These are phyloP conservation scores for Cladosporium sp. DNA, from an alignment of 2,329 filamentous ascomycete genomes.

Conservation along the genomic window DNA sequence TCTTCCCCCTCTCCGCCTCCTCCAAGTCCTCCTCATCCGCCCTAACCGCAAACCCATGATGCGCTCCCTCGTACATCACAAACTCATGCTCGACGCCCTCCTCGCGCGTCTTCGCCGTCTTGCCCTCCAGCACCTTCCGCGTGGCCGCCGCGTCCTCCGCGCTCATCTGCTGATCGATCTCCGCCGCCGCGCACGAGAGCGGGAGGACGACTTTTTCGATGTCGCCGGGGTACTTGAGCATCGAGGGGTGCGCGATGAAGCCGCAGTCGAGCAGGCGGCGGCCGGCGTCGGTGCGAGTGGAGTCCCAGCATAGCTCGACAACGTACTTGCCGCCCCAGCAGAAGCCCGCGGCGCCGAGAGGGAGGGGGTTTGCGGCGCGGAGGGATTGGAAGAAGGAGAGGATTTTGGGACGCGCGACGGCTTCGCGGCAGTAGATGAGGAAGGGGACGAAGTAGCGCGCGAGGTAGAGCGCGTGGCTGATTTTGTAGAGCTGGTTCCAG, in stretches of 20 bases:
- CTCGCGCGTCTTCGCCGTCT: conserved; percentile 29
- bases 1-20: conserved; percentile 29
- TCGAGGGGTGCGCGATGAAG: conserved; percentile 32
- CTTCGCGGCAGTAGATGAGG: conserved; percentile 18
- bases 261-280: conserved; percentile 29
- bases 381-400: conserved; percentile 25
- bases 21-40: conserved; percentile 30
- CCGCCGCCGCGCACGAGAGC: conserved; percentile 30
- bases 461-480: conserved; percentile 23
- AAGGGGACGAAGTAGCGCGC: conserved; percentile 24
- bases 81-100: conserved; percentile 33
- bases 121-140: conserved; percentile 27
- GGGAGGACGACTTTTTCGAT: conserved; percentile 30
- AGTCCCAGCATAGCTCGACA: conserved; percentile 28
- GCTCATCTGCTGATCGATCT: conserved; percentile 25
- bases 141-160: conserved; percentile 28
- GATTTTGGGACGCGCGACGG: conserved; percentile 24
- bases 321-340: conserved; percentile 33
- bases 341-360: conserved; percentile 32
- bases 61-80: conserved; percentile 31
- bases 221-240: conserved; percentile 29
- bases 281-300: conserved; percentile 25
- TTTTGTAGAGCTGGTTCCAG: conserved; percentile 27
- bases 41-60: conserved; percentile 34
- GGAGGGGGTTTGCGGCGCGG: conserved; percentile 22